Evolutionary conservation across 2,329 filamentous ascomycete species (phyloP), one percentile per base, ranked within the genome.

Genomic region (Phialophora verrucosa): DNA sequence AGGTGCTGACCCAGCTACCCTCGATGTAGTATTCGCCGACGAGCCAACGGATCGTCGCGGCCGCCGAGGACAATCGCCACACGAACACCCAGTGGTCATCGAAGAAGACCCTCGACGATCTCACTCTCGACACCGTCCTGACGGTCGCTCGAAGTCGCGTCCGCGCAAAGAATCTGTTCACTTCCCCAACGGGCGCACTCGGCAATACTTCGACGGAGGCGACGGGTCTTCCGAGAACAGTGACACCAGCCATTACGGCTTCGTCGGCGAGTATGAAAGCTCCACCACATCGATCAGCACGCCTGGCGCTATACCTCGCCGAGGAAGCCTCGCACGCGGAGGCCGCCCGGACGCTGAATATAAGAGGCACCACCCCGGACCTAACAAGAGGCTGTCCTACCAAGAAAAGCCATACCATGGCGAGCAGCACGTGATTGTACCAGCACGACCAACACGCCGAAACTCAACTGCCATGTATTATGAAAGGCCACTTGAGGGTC

Each of bases 201-300:
- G 54, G 31, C 57, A 70, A 49, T 70, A 68, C 55, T 62, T 70
- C 25, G 62, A 70, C 27, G 62, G 10, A 7, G 53, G 32, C 32
- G 65, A 64, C 35, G 54, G 55, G 6, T 70, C 68, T 14, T 70
- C 68, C 6, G 65, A 67, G 42, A 61, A 29, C 47, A 70, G 68
- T 44, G 68, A 70, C n/a, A 50, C 63, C 23, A 70, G 68, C 59
- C 68, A 66, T 29, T 68, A 59, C 56, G 65, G 65, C 23, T 62
- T 64, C 53, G 66, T 55, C 8, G 31, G 44, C 29, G 66, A 69
- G 12, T 64, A 70, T 42, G 63, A 64, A 61, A 70, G 68, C 59
- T 70, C 68, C 14, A 64, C 63, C 42, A 70, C 68, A 3, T 70
- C 68, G 4, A 44, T 70, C 20, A 50, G 64, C 35, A 66, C 62